A percentile compares a stretch with the other conserved stretches of the same genome.
Evolutionary conservation across 495 filamentous ascomycete genomes (phyloP).

Genomic region (Xylaria sp.): DNA sequence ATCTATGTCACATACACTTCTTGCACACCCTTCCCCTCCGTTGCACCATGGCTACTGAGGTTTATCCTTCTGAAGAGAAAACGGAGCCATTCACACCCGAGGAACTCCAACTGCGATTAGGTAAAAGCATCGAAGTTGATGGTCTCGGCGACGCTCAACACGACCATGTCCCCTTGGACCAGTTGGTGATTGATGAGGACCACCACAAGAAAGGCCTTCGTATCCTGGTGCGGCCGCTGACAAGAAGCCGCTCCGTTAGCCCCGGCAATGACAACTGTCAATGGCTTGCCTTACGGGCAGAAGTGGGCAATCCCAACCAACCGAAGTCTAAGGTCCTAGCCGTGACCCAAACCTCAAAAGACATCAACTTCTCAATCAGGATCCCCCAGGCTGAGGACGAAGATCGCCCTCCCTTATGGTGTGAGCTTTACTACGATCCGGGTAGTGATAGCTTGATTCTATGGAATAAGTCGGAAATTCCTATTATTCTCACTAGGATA

Average conservation of each 20-base stretch:
- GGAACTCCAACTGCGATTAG: constrained; percentile 51
- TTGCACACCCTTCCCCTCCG: constrained; percentile 9
- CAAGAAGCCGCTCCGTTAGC: constrained; percentile 54
- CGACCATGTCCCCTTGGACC: constrained; percentile 51
- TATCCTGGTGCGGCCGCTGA: constrained; percentile 56
- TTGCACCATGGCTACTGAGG: constrained; percentile 48
- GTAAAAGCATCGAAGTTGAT: constrained; percentile 41
- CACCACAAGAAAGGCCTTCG: constrained; percentile 51
- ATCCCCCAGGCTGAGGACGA: constrained; percentile 51
- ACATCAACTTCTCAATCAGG: constrained; percentile 58
- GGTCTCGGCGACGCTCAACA: constrained; percentile 42
- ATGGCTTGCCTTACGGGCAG: constrained; percentile 53
- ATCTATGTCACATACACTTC: constrained; percentile 20
- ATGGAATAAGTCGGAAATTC: constrained; percentile 53
- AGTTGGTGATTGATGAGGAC: constrained; percentile 51
- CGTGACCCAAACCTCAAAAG: constrained; percentile 55
- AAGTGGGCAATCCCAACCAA: constrained; percentile 50
- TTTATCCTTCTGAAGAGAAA: constrained; percentile 54
- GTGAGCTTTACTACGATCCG: constrained; percentile 59
- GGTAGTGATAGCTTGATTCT: constrained; percentile 56
- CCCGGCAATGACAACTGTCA: constrained; percentile 53
- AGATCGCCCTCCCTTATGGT: constrained; percentile 50
- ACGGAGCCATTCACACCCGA: constrained; percentile 59
- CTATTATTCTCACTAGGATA: constrained; percentile 49
- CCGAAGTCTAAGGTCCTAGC: constrained; percentile 55